Conservation (phyloP, 2,329 filamentous ascomycete species). For the Anthostomella pinea region DNA sequence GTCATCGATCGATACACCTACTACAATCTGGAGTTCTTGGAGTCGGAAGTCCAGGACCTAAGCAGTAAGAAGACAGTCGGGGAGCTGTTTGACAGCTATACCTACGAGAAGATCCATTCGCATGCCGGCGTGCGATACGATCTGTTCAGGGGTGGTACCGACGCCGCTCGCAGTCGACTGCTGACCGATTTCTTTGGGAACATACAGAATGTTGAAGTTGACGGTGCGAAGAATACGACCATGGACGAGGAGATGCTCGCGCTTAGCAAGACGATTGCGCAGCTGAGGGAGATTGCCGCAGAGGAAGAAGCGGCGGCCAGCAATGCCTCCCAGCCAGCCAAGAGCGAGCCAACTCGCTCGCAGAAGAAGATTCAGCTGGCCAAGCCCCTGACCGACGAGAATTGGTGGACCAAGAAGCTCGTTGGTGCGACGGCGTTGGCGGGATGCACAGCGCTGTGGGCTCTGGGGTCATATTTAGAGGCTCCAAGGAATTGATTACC, state of each 20-base stretch:
- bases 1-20: conserved; percentile 99
- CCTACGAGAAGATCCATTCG: conserved; percentile 90
- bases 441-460: conserved; percentile 61
- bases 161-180: conserved; percentile 71
- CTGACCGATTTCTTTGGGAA: conserved; percentile 99
- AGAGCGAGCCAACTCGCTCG: conserved; percentile 12
- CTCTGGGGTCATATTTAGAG: conserved; percentile 52
- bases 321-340: conserved; percentile 23
- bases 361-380: conserved; percentile 45
- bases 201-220: conserved; percentile 93
- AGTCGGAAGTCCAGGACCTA: conserved; percentile 82
- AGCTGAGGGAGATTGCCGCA: conserved; percentile 48
- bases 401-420: conserved; percentile 65
- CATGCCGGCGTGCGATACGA: conserved; percentile 92
- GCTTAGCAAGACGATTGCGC: conserved; percentile 66
- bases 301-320: conserved; percentile 38
- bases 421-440: conserved; percentile 59
- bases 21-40: conserved; percentile 95
- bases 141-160: conserved; percentile 82
- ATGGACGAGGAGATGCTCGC: conserved; percentile 73
- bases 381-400: conserved; percentile 62
- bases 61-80: conserved; percentile 86
- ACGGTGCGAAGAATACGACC: conserved; percentile 55
- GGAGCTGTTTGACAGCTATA: conserved; percentile 94
- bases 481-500: conserved; percentile 18